Evolutionary conservation across 257 asterid genomes (phyloP), one percentile per base, ranked within the genome.

Genomic region (Lithospermum erythrorhizon): DNA sequence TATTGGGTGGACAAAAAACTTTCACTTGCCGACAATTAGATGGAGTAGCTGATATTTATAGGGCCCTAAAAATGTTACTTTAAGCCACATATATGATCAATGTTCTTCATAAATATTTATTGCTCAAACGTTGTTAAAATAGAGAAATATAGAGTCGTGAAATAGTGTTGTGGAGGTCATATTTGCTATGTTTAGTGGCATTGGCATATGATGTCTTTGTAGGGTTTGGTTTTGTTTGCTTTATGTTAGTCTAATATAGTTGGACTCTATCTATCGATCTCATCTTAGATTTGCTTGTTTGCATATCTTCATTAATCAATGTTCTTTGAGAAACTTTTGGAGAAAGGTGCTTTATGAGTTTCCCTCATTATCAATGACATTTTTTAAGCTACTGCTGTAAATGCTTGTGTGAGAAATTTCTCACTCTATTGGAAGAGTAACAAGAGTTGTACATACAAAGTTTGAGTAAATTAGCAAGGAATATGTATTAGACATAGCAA

Each of bases 21-120:
- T 9, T 11, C 18, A 41, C 18, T 74, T 76, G 79, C 79, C 76
- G 79, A 74, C 79, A 70, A 57, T 23, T 37, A 63, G 58, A 70
- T 51, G 60, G 41, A 57, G 59, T 62, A 66, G 58, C 61, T 61
- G 68, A 59, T 61, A 53, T 14, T 24, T n/a, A 1, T 35, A 70
- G 70, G 6, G 37, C 70, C 59, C 13, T 20, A 14, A 20, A 65
- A 21, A 9, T 69, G 74, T 63, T 21, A 41, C 56, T 62, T 69
- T 41, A 41, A 14, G 49, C 49, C 18, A 41, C 17, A 41, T 11
- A 41, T 35, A 35, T 35, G 37, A 30, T 30, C 37, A 30, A 2
- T 4, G 27, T 24, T 24, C 27, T 32, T 5, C 10, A 35, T 35
- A 6, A 35, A 35, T 1, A 32, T 32, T n/a, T 32, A 32, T 3